Base-by-base conservation (phyloP, 768 basidiomycete species). In the Auricularia cornea region DNA sequence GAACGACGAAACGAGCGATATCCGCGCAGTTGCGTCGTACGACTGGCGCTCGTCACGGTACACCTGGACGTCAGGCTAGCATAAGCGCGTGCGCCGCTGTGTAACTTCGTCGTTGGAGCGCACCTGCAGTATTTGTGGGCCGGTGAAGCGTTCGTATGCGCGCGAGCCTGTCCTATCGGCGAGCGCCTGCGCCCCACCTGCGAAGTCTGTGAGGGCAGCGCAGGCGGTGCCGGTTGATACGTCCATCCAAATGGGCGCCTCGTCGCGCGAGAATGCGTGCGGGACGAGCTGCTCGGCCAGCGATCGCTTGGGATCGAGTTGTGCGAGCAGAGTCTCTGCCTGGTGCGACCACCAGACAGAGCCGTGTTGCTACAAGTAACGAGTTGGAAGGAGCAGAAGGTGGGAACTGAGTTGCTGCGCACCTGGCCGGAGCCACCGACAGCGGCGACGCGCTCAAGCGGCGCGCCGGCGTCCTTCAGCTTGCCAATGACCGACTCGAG, bases 361-460 rank as follows among this genome's bases (percentile, higher is more conserved):
- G 26, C 90, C 90, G 71, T 93, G 92, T 89, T 92, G 90, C 88
- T 90, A 51, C n/a, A n/a, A n/a, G n/a, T n/a, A n/a, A n/a, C n/a
- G n/a, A n/a, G n/a, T n/a, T n/a, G n/a, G n/a, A n/a, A n/a, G n/a
- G n/a, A n/a, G n/a, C n/a, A n/a, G n/a, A n/a, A n/a, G n/a, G n/a
- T n/a, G n/a, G n/a, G n/a, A n/a, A n/a, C n/a, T n/a, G n/a, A n/a
- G n/a, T n/a, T 54, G 30, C 26, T 1, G 38, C 78, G 63, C 67
- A 89, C 89, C 79, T 92, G 90, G 12, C 85, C 90, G 20, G 89
- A 89, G 12, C 91, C 91, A 48, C 88, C 88, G 63, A 94, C 79
- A 12, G 83, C 86, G 3, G 76, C 76, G 65, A 93, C 84, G 33
- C 78, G 73, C 48, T 73, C 70, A 61, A 90, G 80, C 62, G 87